Base-by-base conservation (phyloP, 2,329 filamentous ascomycete genomes). In the Hymenoscyphus fructigenus region DNA sequence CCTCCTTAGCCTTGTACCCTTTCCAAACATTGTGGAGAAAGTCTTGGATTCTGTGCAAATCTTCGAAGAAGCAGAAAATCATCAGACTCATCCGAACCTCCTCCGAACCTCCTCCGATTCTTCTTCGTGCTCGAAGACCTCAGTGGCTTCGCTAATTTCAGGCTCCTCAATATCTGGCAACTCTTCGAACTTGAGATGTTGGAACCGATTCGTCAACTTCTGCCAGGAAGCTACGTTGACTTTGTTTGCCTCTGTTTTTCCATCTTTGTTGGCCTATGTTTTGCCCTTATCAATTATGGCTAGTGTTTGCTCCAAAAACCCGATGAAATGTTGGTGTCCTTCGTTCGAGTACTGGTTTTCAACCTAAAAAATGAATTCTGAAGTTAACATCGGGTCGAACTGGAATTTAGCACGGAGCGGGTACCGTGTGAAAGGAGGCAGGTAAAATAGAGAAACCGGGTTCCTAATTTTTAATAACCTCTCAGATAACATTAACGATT, bases 51-150 rank as follows among this genome's bases (percentile, higher is more conserved):
- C 55, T 55, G 17, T 62, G 55, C 44, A 65, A 34, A 44, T 65
- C 64, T 32, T 62, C 64, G 26, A 65, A 65, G 34, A 62, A 65
- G 32, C 56, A 62, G 26, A 59, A 65, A 0, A 56, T 36, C 26
- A 53, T 26, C 47, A 62, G 17, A 29, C 58, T 60, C 55, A 63
- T 23, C 17, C 20, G 14, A 1, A 15, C 10, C 14, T 65, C 50
- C 5, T 23, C 17, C 20, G 14, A 1, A 15, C 10, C 14, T 65
- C 50, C 5, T 34, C 15, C 2, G 47, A 38, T 34, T 34, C 23
- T 5, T 65, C 59, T 26, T 61, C 63, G 5, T 61, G 26, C 28
- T 61, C 63, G 7, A 57, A 61, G 34, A 5, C 36, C n/a, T 55
- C 26, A 23, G 28, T 15, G 4, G 23, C 26, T n/a, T 28, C 41